Evolutionary conservation across 2,329 filamentous ascomycete genomes (phyloP), one percentile per base, ranked within the genome.

Genomic region (Rhexocercosporidium sp.): DNA sequence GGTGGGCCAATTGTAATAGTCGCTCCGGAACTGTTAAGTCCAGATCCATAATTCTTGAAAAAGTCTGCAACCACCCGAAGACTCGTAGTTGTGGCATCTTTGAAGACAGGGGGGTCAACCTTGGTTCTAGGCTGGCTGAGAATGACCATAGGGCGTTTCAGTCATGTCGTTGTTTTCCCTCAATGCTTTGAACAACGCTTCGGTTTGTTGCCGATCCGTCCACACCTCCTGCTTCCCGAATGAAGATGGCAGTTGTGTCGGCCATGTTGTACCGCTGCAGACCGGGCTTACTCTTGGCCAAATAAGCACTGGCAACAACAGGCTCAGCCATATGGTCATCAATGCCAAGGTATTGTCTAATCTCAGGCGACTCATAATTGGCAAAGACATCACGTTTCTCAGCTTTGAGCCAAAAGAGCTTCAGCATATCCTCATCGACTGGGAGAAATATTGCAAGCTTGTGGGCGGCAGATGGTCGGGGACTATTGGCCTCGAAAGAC

Each of bases 401-500:
- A 8, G 18, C 22, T 25, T 51, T 34, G 7, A 63, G 18, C 61
- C 49, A 56, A 1, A 56, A 7, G 6, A 64, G 34, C 12, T 27
- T 49, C 3, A 53, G 53, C 31, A 37, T 59, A 22, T 11, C 18
- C 20, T 39, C 3, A 7, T 39, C 41, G n/a, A n/a, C 44, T 3
- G 53, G 27, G 27, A 64, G 41, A 14, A 61, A 3, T 2, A 67
- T 41, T 5, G 34, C 66, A 11, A 67, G 56, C 34, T 53, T 60
- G 39, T 37, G 31, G 2, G 16, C 31, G 16, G 27, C n/a, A 5
- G 49, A 64, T 41, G 62, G 56, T 22, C 49, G 39, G 7, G 57
- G 57, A 2, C 46, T 54, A n/a, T 56, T 8, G 14, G 12, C 9
- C 11, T n/a, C 16, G 29, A 47, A 60, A 16, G 44, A 3, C n/a